Evolutionary conservation across 495 filamentous ascomycete species (phyloP).

Genomic region (Glonium stellatum): DNA sequence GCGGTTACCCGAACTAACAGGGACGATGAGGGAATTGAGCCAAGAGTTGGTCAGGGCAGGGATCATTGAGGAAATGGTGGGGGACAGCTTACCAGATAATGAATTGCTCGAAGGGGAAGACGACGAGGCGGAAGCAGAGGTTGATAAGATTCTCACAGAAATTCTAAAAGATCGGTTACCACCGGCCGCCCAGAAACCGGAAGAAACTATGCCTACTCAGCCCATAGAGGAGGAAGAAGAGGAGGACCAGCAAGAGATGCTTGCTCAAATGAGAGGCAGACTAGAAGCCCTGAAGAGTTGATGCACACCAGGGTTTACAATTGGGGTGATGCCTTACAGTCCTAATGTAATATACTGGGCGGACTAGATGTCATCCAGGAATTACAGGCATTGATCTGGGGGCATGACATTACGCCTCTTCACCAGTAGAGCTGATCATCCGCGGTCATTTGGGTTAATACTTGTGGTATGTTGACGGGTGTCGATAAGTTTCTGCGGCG

Average conservation of each 20-base stretch:
- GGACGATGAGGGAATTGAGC: conserved; percentile 84
- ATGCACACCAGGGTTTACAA: conserved; percentile 15
- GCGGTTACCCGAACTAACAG: conserved; percentile 74
- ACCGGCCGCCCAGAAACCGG: conserved; percentile 46
- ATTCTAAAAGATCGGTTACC: conserved; percentile 76
- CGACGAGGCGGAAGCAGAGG: conserved; percentile 81
- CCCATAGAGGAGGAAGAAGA: conserved; percentile 64
- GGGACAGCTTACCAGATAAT: conserved; percentile 71
- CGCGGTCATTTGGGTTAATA: too few relatives aligned
- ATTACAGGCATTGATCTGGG: too few relatives aligned
- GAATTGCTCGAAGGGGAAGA: conserved; percentile 70
- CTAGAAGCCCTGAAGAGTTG: conserved; percentile 88
- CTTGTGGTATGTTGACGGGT: too few relatives aligned
- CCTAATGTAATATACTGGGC: too few relatives aligned
- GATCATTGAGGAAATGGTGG: conserved; percentile 96
- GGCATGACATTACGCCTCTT: too few relatives aligned
- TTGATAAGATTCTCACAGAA: conserved; percentile 87
- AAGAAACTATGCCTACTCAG: conserved; percentile 34
- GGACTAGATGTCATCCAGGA: too few relatives aligned
- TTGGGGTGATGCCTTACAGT: too few relatives aligned
- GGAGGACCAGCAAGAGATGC: conserved; percentile 75
- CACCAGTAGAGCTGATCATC: too few relatives aligned
- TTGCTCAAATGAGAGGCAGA: conserved; percentile 88
- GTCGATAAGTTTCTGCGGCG: too few relatives aligned
- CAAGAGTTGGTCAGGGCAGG: conserved; percentile 86